Base-by-base conservation (phyloP, 352 stramenopile species). In the Globisporangium radiosum region DNA sequence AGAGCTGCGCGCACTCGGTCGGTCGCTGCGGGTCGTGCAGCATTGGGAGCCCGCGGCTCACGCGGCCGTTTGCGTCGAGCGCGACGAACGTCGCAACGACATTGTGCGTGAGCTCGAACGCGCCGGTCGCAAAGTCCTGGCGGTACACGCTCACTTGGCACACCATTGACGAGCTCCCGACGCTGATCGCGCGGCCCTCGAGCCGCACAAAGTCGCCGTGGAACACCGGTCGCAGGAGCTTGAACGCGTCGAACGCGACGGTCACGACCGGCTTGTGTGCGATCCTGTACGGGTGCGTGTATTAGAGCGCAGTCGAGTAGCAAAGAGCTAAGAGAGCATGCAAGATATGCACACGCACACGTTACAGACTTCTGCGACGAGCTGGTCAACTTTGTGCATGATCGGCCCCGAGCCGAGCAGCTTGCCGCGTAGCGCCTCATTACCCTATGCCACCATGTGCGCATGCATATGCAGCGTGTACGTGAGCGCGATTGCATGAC, bases 181-280 rank as follows among this genome's bases (percentile, higher is more conserved):
- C 62, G 62, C 67, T 74, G 42, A 77, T 56, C 44, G 64, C 71
- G n/a, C 67, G 66, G 11, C 66, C 67, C 51, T 79, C 71, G 33
- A 79, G 58, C 5, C 71, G 71, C 48, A 79, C 59, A 47, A 79
- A 73, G 47, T 79, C 71, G 40, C 71, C 71, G 52, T 79, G 69
- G 57, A 64, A 76, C 43, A 79, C 64, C 6, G 71, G 69, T 3
- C 64, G 71, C 33, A 71, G 56, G 51, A 63, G 55, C 39, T 66
- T 64, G 63, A 79, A 74, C 68, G 71, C 73, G 59, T 79, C 71
- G 66, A 79, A 79, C 40, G 71, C 68, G 44, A 76, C 71, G 3
- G 71, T 76, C 58, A 79, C 71, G 43, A 72, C 66, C 7, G 60
- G 60, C 53, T 57, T 65, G 14, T 57, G 65, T 15, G 69, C 63